These are phyloP conservation scores for Cryphonectria carpinicola DNA, from an alignment of 2,329 filamentous ascomycete species.

Conservation along the genomic window DNA sequence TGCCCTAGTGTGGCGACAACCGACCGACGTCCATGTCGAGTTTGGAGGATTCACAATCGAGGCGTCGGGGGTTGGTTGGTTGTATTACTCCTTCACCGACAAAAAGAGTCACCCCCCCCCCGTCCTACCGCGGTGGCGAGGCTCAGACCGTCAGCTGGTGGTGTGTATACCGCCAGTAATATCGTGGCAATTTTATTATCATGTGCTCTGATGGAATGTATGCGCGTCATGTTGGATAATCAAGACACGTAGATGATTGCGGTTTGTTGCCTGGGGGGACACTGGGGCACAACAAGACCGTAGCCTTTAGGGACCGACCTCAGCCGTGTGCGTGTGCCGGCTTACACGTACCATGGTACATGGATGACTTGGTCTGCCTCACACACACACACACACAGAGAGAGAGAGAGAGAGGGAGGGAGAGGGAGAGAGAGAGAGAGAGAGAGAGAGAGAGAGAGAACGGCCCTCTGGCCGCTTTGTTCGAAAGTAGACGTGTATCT, in stretches of 20 bases:
- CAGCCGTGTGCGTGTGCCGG: neutral
- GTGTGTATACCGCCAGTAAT: neutral
- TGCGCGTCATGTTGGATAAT: neutral
- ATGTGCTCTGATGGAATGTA: constrained; percentile 2
- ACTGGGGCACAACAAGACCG: neutral
- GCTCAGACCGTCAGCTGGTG: neutral
- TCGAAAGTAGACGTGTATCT: too few species aligned
- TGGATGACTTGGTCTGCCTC: too few species aligned
- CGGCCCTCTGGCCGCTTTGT: too few species aligned
- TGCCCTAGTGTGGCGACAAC: neutral
- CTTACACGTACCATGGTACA: neutral
- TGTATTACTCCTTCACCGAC: neutral
- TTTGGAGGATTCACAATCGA: neutral
- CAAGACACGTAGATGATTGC: neutral
- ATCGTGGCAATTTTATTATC: neutral
- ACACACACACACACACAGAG: too few species aligned
- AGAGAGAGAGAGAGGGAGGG: too few species aligned
- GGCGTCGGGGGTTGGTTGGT: neutral
- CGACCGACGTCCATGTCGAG: neutral
- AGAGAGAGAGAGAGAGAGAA: too few species aligned
- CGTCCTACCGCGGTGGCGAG: neutral
- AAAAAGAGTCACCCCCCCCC: neutral
- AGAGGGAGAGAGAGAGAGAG: too few species aligned
- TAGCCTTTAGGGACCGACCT: too few species aligned
- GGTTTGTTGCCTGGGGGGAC: neutral